These are phyloP conservation scores for Sugiyamaella paludigena DNA, from an alignment of 1,139 yeast species.

Conservation along the genomic window DNA sequence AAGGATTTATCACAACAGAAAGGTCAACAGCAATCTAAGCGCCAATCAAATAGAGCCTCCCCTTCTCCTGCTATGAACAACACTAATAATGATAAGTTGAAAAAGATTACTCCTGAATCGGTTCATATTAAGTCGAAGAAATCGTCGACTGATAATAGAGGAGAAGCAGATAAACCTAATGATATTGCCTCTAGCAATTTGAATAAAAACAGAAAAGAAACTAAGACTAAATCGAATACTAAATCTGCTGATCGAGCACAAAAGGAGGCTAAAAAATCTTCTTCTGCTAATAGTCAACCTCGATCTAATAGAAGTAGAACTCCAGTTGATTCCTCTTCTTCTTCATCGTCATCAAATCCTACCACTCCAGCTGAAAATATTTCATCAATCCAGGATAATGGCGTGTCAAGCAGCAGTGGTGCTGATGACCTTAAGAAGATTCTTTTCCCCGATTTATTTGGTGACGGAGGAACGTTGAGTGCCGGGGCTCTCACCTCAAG, in stretches of 20 bases:
- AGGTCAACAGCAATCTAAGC: conserved; percentile 3
- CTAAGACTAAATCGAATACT: not conserved
- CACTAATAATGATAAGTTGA: conserved; percentile 2
- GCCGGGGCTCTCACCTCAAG: not conserved
- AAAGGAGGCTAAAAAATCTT: conserved; percentile 1
- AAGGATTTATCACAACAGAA: conserved; percentile 4
- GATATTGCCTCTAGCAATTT: not conserved
- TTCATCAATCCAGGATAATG: not conserved
- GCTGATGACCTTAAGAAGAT: conserved; percentile 26
- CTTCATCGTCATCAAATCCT: conserved; percentile 3
- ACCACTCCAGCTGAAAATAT: conserved; percentile 1
- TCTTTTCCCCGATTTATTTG: conserved; percentile 30
- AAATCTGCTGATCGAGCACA: conserved; percentile 12
- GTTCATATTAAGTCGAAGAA: not conserved
- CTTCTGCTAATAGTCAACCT: not conserved
- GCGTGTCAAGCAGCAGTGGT: conserved; percentile 1
- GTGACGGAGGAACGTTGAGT: conserved; percentile 6
- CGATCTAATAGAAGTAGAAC: conserved; percentile 2
- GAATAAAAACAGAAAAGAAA: conserved; percentile 3
- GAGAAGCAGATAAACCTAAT: not conserved
- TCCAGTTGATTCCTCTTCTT: not conserved
- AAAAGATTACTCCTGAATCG: not conserved
- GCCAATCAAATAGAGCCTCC: not conserved
- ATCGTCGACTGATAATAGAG: not conserved
- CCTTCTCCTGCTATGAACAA: conserved; percentile 1